Percentiles rank a stretch among this genome's conserved stretches.
Evolutionary conservation across 192 early-diverging fungal genomes (phyloP).

Genomic region (Podila epigama): DNA sequence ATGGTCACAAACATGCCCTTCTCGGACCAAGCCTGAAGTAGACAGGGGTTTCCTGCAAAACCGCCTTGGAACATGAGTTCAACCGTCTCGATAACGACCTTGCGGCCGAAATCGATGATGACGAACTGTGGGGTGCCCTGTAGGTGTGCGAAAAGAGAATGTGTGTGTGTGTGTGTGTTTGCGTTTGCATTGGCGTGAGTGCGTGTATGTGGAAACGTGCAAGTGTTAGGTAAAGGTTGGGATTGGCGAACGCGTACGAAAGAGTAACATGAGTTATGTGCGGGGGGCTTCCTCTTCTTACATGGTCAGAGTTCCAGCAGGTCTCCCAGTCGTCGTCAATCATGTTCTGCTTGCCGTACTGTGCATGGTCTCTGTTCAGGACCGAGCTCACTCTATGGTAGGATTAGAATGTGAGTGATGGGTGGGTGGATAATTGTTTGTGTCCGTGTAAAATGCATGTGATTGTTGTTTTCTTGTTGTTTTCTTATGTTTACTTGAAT

Average conservation of each 20-base stretch:
- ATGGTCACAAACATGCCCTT: slow-evolving; percentile 50
- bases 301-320: slow-evolving; percentile 95
- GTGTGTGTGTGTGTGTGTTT: neutral
- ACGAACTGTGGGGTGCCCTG: slow-evolving; percentile 83
- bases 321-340: slow-evolving; percentile 83
- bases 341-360: slow-evolving; percentile 84
- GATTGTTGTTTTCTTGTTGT: neutral
- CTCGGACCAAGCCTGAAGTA: slow-evolving; percentile 56
- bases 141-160: neutral
- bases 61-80: slow-evolving; percentile 87
- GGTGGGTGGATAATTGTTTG: neutral
- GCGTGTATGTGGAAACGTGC: neutral
- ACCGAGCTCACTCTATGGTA: slow-evolving; percentile 83
- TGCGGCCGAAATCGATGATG: slow-evolving; percentile 67
- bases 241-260: too few species aligned
- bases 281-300: slow-evolving; percentile 25
- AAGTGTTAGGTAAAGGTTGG: neutral
- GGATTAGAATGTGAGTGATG: neutral
- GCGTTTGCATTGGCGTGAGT: neutral
- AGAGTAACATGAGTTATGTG: neutral
- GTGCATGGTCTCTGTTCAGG: slow-evolving; percentile 76
- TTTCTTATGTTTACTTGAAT: slow-evolving; percentile 44
- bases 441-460: neutral
- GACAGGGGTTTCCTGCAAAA: slow-evolving; percentile 79
- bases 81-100: slow-evolving; percentile 51